Evolutionary conservation across 768 basidiomycete genomes (phyloP).

Genomic region (Lenzites betulinus): DNA sequence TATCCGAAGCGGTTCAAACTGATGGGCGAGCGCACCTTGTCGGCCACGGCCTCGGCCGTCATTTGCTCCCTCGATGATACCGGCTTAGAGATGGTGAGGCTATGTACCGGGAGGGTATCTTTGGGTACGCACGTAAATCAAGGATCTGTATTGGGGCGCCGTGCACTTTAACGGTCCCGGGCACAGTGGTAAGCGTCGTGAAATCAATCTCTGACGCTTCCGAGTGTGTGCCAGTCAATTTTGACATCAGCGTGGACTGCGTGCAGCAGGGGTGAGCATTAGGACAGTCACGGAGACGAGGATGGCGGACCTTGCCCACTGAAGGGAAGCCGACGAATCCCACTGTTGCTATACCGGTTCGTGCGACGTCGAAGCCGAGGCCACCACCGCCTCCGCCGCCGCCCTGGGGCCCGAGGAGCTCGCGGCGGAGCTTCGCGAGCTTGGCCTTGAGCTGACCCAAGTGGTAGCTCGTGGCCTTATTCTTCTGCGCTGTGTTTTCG

Average conservation of each 20-base stretch:
- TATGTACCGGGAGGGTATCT: not conserved
- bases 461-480: constrained; percentile 96
- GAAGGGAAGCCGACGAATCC: constrained; percentile 93
- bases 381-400: constrained; percentile 89
- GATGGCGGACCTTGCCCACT: constrained; percentile 76
- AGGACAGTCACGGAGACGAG: constrained; percentile 4
- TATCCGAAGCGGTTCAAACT: not conserved
- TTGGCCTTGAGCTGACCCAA: constrained; percentile 97
- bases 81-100: constrained; percentile 52
- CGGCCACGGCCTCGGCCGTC: constrained; percentile 82
- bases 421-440: constrained; percentile 93
- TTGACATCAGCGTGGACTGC: constrained; percentile 93
- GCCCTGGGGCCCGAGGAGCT: constrained; percentile 77
- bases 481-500: constrained; percentile 77
- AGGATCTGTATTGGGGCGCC: constrained; percentile 96
- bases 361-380: constrained; percentile 95
- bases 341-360: constrained; percentile 96
- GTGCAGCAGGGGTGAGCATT: constrained; percentile 13
- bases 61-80: constrained; percentile 89
- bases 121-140: constrained; percentile 71
- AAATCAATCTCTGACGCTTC: constrained; percentile 97
- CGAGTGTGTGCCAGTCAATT: constrained; percentile 94
- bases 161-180: constrained; percentile 92
- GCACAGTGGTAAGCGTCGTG: constrained; percentile 93
- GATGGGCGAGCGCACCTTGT: constrained; percentile 66